Base-by-base conservation (phyloP, 2,329 filamentous ascomycete genomes). In the Magnaporthiopsis poae region DNA sequence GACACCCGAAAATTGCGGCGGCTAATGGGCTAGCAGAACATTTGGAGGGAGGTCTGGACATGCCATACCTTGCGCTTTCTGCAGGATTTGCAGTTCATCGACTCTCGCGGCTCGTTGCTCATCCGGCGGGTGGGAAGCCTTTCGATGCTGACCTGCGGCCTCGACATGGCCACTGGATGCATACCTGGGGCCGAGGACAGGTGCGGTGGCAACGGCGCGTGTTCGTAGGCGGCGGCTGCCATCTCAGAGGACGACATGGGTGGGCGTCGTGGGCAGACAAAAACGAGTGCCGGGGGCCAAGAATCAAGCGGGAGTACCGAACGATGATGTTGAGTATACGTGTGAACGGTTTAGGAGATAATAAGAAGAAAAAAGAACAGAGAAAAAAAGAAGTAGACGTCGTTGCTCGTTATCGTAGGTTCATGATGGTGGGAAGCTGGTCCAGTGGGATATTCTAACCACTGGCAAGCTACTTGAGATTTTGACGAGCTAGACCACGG, bases 1-100 rank as follows among this genome's bases (percentile, higher is more conserved):
- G 15, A 46, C 39, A 46, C 15, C 15, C 3, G 39, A 15, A 13
- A 12, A 46, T 46, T 46, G 13, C 39, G 39, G 31, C 31, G 31
- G 31, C 39, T 18, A 15, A 46, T 46, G 39, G 31, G 15, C 39
- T 18, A 46, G 36, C 36, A 31, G 11, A 4, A 56, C 21, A 62
- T 21, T 25, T 25, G 35, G 27, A 56, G 27, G 5, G 27, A 46
- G 35, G 35, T n/a, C 62, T 35, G n/a, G 62, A 56, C 13, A 46
- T n/a, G 21, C 68, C 80, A 63, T 77, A 94, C 91, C 88, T 96
- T 96, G 80, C 92, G 85, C 79, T 96, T 96, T 71, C 92, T 86
- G 81, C 92, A 96, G 67, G 91, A 95, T 78, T 96, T 96, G 86
- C 92, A 96, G 77, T 96, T 96, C 92, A 96, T 96, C 46, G 90